Conservation (phyloP, 2,329 filamentous ascomycete species). For the Penicillium digitatum region DNA sequence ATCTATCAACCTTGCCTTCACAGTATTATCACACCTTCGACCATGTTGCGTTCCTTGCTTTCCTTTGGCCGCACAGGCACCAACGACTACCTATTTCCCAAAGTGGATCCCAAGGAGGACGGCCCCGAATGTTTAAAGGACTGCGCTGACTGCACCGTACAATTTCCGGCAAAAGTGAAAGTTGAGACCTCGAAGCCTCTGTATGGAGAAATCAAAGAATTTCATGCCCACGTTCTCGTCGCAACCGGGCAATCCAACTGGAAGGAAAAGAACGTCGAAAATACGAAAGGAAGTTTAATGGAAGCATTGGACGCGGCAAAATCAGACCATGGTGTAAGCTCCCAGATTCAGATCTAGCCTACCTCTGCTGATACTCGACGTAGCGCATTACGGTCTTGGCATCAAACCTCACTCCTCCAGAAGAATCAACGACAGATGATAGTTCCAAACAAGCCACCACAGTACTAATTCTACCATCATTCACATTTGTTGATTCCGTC, state of each 20-base stretch:
- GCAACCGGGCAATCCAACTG: slow-evolving; percentile 40
- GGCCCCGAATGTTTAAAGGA: slow-evolving; percentile 36
- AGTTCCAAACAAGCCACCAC: slow-evolving; percentile 54
- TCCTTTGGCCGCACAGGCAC: slow-evolving; percentile 24
- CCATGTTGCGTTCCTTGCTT: slow-evolving; percentile 34
- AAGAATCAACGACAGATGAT: slow-evolving; percentile 8
- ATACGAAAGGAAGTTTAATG: slow-evolving; percentile 51
- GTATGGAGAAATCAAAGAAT: slow-evolving; percentile 38
- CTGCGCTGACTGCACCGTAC: slow-evolving; percentile 37
- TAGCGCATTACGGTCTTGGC: slow-evolving; percentile 38
- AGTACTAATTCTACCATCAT: slow-evolving; percentile 75
- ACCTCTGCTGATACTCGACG: neutral
- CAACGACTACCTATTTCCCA: slow-evolving; percentile 35
- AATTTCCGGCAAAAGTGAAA: slow-evolving; percentile 36
- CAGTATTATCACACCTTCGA: neutral
- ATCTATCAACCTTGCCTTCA: neutral
- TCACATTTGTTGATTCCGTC: slow-evolving; percentile 73
- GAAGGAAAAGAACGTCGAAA: slow-evolving; percentile 32
- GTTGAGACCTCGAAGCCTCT: slow-evolving; percentile 30
- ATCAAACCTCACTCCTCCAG: slow-evolving; percentile 30
- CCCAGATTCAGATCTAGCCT: neutral
- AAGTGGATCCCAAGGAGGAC: slow-evolving; percentile 32
- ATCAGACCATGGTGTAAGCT: slow-evolving; percentile 63
- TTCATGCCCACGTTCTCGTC: slow-evolving; percentile 36
- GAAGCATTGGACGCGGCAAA: slow-evolving; percentile 45